A percentile compares a stretch with the other conserved stretches of the same genome.
phyloP scores from a whole-genome alignment of 2,329 filamentous ascomycete genomes.

The Trichoderma atrobrunneum region DNA sequence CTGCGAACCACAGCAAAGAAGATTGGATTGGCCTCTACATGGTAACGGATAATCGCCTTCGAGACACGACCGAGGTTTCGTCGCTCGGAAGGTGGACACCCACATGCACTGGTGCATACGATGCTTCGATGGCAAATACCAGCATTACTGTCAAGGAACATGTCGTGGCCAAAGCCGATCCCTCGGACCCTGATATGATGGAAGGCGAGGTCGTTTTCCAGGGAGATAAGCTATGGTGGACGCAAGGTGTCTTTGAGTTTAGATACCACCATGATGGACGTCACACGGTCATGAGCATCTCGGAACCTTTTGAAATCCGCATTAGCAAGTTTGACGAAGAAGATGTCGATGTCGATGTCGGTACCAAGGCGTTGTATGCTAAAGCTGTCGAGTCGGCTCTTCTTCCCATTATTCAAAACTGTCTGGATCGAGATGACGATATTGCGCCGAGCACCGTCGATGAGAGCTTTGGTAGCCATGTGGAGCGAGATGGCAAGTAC shows the following conservation, averaged over 20 bases:
- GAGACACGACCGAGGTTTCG: slow-evolving; percentile 78
- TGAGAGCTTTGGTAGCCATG: slow-evolving; percentile 79
- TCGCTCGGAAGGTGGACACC: slow-evolving; percentile 89
- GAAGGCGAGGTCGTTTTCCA: slow-evolving; percentile 82
- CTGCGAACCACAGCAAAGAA: slow-evolving; percentile 78
- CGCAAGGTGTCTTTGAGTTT: slow-evolving; percentile 92
- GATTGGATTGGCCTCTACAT: slow-evolving; percentile 98
- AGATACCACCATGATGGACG: slow-evolving; percentile 92
- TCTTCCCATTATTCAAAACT: slow-evolving; percentile 82
- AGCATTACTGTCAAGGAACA: slow-evolving; percentile 72
- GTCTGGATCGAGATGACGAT: slow-evolving; percentile 86
- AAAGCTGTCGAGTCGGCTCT: slow-evolving; percentile 72
- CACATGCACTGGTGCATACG: slow-evolving; percentile 72
- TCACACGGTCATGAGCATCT: slow-evolving; percentile 92
- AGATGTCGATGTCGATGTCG: slow-evolving; percentile 63
- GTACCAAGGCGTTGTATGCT: slow-evolving; percentile 60
- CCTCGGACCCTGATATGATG: slow-evolving; percentile 57
- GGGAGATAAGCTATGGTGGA: slow-evolving; percentile 97
- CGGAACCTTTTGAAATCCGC: slow-evolving; percentile 85
- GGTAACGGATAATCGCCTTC: slow-evolving; percentile 87
- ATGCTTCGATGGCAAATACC: slow-evolving; percentile 69
- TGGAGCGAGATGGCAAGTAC: slow-evolving; percentile 86
- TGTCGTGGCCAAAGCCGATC: slow-evolving; percentile 50
- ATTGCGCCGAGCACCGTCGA: slow-evolving; percentile 78
- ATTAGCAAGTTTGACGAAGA: slow-evolving; percentile 78